phyloP scores from a whole-genome alignment of 2,329 filamentous ascomycete genomes.

The Arthrobotrys sphaeroides region DNA sequence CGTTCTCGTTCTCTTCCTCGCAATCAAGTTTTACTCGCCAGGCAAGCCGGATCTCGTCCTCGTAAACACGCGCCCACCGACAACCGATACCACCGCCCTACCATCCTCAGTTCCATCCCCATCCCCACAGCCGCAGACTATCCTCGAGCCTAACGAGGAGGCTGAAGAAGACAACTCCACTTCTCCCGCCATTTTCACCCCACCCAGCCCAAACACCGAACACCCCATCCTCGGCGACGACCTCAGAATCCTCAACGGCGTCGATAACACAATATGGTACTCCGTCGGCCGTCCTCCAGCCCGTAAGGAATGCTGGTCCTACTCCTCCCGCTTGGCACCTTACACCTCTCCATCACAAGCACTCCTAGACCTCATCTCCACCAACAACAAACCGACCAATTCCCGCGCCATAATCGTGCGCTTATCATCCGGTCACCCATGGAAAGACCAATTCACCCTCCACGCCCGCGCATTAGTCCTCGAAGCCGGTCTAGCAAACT shows the following conservation, averaged over 20 bases:
- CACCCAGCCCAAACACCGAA: constrained; percentile 6
- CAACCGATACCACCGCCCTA: not conserved
- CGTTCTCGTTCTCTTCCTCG: not conserved
- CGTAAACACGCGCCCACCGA: not conserved
- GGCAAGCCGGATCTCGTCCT: not conserved
- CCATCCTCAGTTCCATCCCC: not conserved
- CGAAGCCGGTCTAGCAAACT: not conserved
- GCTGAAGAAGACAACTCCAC: not conserved
- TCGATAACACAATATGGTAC: constrained; percentile 28
- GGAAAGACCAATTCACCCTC: not conserved
- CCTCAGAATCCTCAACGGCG: not conserved
- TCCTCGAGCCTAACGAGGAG: not conserved
- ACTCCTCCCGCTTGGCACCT: not conserved
- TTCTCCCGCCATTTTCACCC: not conserved
- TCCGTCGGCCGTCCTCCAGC: constrained; percentile 29
- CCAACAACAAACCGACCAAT: not conserved
- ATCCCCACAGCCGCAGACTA: not conserved
- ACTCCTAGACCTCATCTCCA: not conserved
- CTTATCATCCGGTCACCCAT: not conserved
- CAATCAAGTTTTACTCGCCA: not conserved
- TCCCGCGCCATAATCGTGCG: not conserved
- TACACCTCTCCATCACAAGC: not conserved
- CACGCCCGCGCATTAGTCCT: not conserved
- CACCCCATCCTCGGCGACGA: constrained; percentile 19
- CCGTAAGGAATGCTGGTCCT: constrained; percentile 5